These are phyloP conservation scores for Borovskyia barvae DNA, from an alignment of 208 protist genomes.

Conservation along the genomic window DNA sequence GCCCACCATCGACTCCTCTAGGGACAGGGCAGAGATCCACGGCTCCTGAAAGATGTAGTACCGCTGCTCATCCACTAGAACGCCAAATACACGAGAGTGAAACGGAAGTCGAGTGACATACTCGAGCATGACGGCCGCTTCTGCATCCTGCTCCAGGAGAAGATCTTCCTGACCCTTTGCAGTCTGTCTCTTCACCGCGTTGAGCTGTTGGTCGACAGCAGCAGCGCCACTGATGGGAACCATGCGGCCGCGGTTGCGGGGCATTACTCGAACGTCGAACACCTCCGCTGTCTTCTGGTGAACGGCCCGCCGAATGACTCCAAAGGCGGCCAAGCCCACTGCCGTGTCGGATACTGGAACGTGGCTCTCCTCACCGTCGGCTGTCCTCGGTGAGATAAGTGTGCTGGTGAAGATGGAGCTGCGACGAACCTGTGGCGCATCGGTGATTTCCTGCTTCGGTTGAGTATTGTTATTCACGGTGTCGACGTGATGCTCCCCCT, in stretches of 20 bases:
- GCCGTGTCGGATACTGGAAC: constrained; percentile 30
- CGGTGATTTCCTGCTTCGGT: constrained; percentile 8
- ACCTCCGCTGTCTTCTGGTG: constrained; percentile 64
- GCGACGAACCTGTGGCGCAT: constrained; percentile 24
- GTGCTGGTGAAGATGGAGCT: constrained; percentile 70
- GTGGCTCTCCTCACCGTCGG: constrained; percentile 6
- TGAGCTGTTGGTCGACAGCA: background rate
- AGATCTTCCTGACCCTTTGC: constrained; percentile 43
- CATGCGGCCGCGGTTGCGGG: constrained; percentile 56
- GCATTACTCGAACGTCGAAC: constrained; percentile 80
- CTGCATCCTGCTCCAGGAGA: constrained; percentile 57
- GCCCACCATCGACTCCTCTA: constrained; percentile 40
- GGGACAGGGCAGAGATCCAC: constrained; percentile 68
- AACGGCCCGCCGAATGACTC: constrained; percentile 67
- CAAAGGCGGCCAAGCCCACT: constrained; percentile 61
- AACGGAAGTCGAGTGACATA: constrained; percentile 77
- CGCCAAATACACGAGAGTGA: constrained; percentile 62
- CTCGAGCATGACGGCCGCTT: constrained; percentile 77
- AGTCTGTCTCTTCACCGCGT: constrained; percentile 7
- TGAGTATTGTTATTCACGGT: too few relatives aligned
- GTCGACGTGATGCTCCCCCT: constrained; percentile 7
- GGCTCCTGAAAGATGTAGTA: constrained; percentile 85
- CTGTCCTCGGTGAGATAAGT: constrained; percentile 9
- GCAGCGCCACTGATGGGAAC: constrained; percentile 23
- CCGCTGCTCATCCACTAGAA: constrained; percentile 71